Conservation (phyloP, 805 yeast genomes). For the Pichia paraexigua region DNA sequence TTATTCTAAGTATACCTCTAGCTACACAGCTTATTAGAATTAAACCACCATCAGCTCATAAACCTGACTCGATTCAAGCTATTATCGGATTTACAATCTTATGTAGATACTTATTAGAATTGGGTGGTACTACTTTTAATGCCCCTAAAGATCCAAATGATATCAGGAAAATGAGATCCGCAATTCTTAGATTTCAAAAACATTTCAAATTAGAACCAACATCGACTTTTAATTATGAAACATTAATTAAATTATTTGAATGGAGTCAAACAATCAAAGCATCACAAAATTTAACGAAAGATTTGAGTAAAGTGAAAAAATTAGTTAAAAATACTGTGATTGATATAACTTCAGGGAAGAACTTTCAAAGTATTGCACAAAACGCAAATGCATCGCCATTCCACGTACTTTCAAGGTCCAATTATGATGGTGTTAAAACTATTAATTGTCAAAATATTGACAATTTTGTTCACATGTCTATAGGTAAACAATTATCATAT, state of each 20-base stretch:
- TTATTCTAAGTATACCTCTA: conserved; percentile 30
- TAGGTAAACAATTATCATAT: conserved; percentile 29
- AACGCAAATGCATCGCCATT: conserved; percentile 20
- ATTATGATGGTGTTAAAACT: conserved; percentile 14
- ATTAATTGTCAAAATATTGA: conserved; percentile 23
- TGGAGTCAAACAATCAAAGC: conserved; percentile 24
- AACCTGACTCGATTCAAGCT: conserved; percentile 57
- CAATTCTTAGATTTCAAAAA: conserved; percentile 74
- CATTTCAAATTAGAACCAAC: conserved; percentile 11
- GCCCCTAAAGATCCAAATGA: conserved; percentile 82
- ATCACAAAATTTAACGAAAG: conserved; percentile 28
- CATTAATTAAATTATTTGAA: conserved; percentile 19
- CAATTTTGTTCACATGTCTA: conserved; percentile 18
- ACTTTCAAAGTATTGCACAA: conserved; percentile 20
- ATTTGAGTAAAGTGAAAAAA: conserved; percentile 28
- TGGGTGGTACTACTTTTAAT: conserved; percentile 42
- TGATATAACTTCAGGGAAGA: conserved; percentile 31
- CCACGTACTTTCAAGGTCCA: conserved; percentile 14
- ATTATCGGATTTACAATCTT: conserved; percentile 70
- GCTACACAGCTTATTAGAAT: conserved; percentile 15
- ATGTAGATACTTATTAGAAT: conserved; percentile 55
- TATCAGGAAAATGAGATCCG: conserved; percentile 54
- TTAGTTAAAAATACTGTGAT: conserved; percentile 30
- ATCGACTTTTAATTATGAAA: conserved; percentile 18
- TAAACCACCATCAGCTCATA: conserved; percentile 15